Evolutionary conservation across 2,329 filamentous ascomycete genomes (phyloP).

Genomic region (Sporothrix pseudoabietina): DNA sequence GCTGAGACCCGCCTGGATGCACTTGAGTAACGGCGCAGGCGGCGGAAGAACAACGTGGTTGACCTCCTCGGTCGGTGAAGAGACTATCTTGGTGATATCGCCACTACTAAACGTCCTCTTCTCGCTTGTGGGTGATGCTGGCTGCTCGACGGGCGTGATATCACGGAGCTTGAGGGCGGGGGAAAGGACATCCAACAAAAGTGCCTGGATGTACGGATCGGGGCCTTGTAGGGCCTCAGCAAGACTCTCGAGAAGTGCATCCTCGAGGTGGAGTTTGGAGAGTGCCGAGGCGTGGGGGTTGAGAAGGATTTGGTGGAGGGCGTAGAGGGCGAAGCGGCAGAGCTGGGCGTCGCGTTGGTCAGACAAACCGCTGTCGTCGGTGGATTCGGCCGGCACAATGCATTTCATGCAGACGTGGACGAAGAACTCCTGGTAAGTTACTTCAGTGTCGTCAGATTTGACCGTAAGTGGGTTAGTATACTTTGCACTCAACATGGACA

Average conservation of each 20-base stretch:
- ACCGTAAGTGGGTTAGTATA: background rate
- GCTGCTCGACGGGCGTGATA: conserved; percentile 40
- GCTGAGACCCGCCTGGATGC: conserved; percentile 78
- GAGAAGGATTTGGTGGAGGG: conserved; percentile 69
- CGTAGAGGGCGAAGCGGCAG: conserved; percentile 68
- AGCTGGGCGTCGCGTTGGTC: conserved; percentile 62
- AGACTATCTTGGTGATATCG: conserved; percentile 25
- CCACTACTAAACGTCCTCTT: conserved; percentile 46
- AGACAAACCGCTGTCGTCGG: conserved; percentile 42
- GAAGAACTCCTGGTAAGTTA: conserved; percentile 69
- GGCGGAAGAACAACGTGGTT: conserved; percentile 48
- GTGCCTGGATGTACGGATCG: conserved; percentile 72
- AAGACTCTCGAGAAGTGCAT: conserved; percentile 69
- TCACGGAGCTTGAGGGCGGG: conserved; percentile 70
- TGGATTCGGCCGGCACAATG: conserved; percentile 47
- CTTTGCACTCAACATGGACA: conserved; percentile 30
- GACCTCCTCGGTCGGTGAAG: conserved; percentile 3
- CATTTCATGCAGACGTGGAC: conserved; percentile 66
- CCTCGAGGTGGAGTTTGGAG: conserved; percentile 67
- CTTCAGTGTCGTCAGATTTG: conserved; percentile 51
- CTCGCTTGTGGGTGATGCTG: conserved; percentile 46
- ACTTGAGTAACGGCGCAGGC: conserved; percentile 74
- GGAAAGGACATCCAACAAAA: conserved; percentile 77
- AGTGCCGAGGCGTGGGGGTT: conserved; percentile 63
- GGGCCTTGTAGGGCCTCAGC: conserved; percentile 60